phyloP scores from a whole-genome alignment of 192 early-diverging fungal genomes.

The Pilaira anomala region DNA sequence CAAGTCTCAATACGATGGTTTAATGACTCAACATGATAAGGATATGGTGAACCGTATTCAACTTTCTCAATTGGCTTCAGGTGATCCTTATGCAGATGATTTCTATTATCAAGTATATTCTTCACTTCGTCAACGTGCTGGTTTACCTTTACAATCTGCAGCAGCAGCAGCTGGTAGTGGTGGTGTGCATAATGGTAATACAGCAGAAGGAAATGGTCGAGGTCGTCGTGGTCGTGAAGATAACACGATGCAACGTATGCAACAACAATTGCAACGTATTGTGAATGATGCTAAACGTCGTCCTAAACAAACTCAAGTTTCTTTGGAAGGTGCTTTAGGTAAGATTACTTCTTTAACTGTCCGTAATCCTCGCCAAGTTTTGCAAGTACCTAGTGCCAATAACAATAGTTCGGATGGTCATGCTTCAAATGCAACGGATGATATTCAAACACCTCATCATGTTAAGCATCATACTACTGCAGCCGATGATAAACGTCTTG shows the following conservation, averaged over 20 bases:
- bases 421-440: neutral
- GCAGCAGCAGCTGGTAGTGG: slow-evolving; percentile 9
- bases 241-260: slow-evolving; percentile 70
- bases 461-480: slow-evolving; percentile 19
- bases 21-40: slow-evolving; percentile 95
- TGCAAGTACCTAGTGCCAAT: slow-evolving; percentile 50
- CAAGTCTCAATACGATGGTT: slow-evolving; percentile 72
- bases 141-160: slow-evolving; percentile 30
- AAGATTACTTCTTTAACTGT: slow-evolving; percentile 89
- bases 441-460: slow-evolving; percentile 1
- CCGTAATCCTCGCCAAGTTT: slow-evolving; percentile 82
- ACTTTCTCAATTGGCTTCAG: slow-evolving; percentile 89
- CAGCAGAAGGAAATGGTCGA: slow-evolving; percentile 20
- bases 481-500: slow-evolving; percentile 44
- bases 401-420: slow-evolving; percentile 24
- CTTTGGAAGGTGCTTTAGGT: slow-evolving; percentile 92
- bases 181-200: neutral
- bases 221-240: slow-evolving; percentile 48
- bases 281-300: slow-evolving; percentile 89
- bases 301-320: slow-evolving; percentile 81
- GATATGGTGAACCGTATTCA: slow-evolving; percentile 93
- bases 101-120: slow-evolving; percentile 96
- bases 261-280: slow-evolving; percentile 94
- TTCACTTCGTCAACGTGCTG: slow-evolving; percentile 58
- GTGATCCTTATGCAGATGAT: slow-evolving; percentile 90